Evolutionary conservation across 2,329 filamentous ascomycete genomes (phyloP).

Genomic region (Tolypocladium tropicale): DNA sequence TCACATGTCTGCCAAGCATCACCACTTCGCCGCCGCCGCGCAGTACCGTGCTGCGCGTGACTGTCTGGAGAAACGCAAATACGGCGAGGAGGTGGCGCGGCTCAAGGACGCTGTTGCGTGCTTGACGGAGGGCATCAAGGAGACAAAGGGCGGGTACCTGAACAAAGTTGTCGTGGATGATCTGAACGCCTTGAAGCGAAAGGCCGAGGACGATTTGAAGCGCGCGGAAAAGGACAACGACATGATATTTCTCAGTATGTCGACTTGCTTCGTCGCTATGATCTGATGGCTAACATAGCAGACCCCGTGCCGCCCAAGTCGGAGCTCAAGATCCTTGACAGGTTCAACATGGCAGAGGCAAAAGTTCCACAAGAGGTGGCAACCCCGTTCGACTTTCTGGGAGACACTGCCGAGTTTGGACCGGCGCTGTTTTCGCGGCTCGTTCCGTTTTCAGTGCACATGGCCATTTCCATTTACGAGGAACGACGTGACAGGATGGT

Average conservation of each 20-base stretch:
- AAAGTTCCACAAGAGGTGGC: slow-evolving; percentile 73
- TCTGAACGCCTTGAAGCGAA: slow-evolving; percentile 70
- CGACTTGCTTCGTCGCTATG: neutral
- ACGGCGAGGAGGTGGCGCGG: slow-evolving; percentile 88
- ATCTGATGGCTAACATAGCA: slow-evolving; percentile 22
- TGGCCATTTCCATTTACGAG: slow-evolving; percentile 91
- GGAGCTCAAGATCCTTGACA: slow-evolving; percentile 74
- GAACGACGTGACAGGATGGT: slow-evolving; percentile 85
- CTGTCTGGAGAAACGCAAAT: slow-evolving; percentile 85
- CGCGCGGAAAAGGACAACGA: slow-evolving; percentile 95
- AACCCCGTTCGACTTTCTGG: slow-evolving; percentile 69
- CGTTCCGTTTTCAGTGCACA: slow-evolving; percentile 90
- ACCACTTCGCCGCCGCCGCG: slow-evolving; percentile 91
- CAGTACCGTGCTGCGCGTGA: slow-evolving; percentile 88
- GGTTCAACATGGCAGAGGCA: slow-evolving; percentile 78
- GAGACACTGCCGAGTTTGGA: slow-evolving; percentile 71
- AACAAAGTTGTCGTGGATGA: slow-evolving; percentile 75
- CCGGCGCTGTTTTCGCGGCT: slow-evolving; percentile 80
- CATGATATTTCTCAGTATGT: slow-evolving; percentile 74
- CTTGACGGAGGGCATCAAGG: slow-evolving; percentile 77
- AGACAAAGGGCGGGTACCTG: slow-evolving; percentile 61
- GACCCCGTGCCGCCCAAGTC: slow-evolving; percentile 77
- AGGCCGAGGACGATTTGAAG: slow-evolving; percentile 79
- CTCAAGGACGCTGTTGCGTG: slow-evolving; percentile 73
- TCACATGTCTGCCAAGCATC: slow-evolving; percentile 92